Evolutionary conservation across 306 rosid genomes (phyloP), one percentile per base, ranked within the genome.

Genomic region (Corylus avellana): DNA sequence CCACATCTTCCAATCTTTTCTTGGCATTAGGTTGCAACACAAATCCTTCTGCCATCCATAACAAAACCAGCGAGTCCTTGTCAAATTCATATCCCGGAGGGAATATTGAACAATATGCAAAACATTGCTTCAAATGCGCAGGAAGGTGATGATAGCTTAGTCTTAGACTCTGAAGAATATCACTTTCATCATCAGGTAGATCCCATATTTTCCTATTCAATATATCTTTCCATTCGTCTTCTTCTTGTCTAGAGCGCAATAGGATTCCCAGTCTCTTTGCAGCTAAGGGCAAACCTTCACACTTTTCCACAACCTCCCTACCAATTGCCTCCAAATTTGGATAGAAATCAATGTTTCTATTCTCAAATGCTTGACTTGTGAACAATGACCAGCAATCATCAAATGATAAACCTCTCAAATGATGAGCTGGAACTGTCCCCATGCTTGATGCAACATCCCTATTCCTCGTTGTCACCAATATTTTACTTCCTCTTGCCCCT

Each of bases 231-330:
- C 92, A 89, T 55, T 85, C 88, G 20, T 79, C 80, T 12, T 32
- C 78, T 51, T 78, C 80, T 12, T 4, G 47, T 68, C 79, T 81
- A 12, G 78, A 74, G 54, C 56, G 84, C 70, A 87, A 20, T 16
- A 89, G 75, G 67, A 84, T 79, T 75, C 88, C 90, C 14, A 87
- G 12, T 66, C 80, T 32, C 75, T 89, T 86, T 51, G 78, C 83
- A 3, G 89, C 92, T 37, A 85, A 39, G 48, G 90, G 92, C 75
- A 87, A 79, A 25, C 90, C 90, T 48, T 77, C 78, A 69, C 92
- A 87, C 77, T 75, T 87, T 4, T 35, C 75, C 32, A 82, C 76
- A 49, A 84, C 78, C 46, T 84, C 73, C 39, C 44, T 37, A 18
- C 93, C 89, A n/a, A 83, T 77, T 53, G 51, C 78, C 74, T 74